Conservation (phyloP, 2,329 filamentous ascomycete species). For the Cercospora zeina region DNA sequence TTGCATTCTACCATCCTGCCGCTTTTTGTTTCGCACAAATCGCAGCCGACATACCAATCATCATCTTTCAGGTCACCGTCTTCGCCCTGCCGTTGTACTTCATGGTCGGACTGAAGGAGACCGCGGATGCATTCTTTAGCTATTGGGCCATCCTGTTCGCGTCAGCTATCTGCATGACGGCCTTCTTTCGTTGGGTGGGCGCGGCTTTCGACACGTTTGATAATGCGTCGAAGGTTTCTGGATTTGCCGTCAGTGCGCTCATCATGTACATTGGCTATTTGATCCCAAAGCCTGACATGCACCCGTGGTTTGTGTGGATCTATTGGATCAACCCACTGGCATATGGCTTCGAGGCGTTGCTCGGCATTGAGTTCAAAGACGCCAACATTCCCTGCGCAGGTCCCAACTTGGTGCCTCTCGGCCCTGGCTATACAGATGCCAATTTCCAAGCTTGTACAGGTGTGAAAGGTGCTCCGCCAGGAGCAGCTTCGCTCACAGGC, state of each 20-base stretch:
- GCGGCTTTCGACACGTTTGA: constrained; percentile 38
- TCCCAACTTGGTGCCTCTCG: constrained; percentile 43
- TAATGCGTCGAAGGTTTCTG: constrained; percentile 38
- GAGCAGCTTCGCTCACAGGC: constrained; percentile 58
- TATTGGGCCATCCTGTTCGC: constrained; percentile 58
- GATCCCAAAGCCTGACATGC: constrained; percentile 40
- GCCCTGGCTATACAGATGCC: constrained; percentile 44
- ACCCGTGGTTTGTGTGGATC: constrained; percentile 56
- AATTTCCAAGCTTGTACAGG: constrained; percentile 45
- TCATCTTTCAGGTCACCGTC: constrained; percentile 59
- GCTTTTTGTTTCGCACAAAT: constrained; percentile 56
- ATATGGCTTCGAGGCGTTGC: constrained; percentile 54
- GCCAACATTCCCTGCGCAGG: constrained; percentile 58
- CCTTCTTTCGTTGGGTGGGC: constrained; percentile 49
- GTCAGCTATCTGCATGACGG: constrained; percentile 49
- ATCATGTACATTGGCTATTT: constrained; percentile 41
- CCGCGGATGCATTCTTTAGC: constrained; percentile 61
- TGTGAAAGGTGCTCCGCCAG: constrained; percentile 59
- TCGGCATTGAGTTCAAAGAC: constrained; percentile 66
- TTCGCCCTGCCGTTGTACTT: constrained; percentile 65
- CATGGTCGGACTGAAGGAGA: constrained; percentile 58
- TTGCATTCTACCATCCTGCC: constrained; percentile 43
- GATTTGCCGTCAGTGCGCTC: constrained; percentile 35
- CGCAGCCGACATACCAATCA: constrained; percentile 55
- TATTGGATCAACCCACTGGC: constrained; percentile 55